Percentiles rank a stretch among this genome's conserved stretches.
Conservation (phyloP, 1,284 basidiomycete species). For the Uromyces viciae-fabae region DNA sequence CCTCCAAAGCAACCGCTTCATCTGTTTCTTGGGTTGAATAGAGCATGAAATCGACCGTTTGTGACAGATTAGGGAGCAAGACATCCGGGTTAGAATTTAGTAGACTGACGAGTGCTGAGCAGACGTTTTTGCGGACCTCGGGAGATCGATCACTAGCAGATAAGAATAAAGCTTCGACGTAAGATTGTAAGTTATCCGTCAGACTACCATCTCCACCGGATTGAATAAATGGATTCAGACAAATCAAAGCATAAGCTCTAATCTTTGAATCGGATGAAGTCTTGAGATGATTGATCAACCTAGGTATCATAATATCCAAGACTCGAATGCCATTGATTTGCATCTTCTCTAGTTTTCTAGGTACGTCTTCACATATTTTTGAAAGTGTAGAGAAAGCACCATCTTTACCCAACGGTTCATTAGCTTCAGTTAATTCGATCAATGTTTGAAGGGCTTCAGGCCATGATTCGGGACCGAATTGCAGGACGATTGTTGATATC, state of each 20-base stretch:
- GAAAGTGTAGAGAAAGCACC: conserved; percentile 90
- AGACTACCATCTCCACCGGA: conserved; percentile 76
- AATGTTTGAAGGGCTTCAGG: conserved; percentile 82
- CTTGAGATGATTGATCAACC: conserved; percentile 80
- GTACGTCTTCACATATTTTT: conserved; percentile 95
- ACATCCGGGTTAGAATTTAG: conserved; percentile 90
- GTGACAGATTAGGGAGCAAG: conserved; percentile 89
- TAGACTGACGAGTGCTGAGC: conserved; percentile 88
- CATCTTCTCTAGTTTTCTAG: conserved; percentile 80
- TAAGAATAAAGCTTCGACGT: conserved; percentile 89
- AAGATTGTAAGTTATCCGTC: conserved; percentile 82
- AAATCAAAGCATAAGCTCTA: conserved; percentile 87
- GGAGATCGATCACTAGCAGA: conserved; percentile 87
- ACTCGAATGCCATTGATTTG: conserved; percentile 81
- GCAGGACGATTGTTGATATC: conserved; percentile 77
- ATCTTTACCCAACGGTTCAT: conserved; percentile 62
- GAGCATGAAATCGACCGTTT: conserved; percentile 97
- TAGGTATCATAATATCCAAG: conserved; percentile 89
- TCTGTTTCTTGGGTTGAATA: conserved; percentile 97
- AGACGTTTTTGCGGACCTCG: conserved; percentile 90
- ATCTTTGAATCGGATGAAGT: conserved; percentile 75
- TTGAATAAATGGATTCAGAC: conserved; percentile 82
- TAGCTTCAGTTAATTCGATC: conserved; percentile 70
- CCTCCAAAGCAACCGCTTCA: conserved; percentile 88
- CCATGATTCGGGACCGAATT: conserved; percentile 73